Evolutionary conservation across 2,329 filamentous ascomycete species (phyloP), one percentile per base, ranked within the genome.

Genomic region (Zelopaecilomyces penicillatus): DNA sequence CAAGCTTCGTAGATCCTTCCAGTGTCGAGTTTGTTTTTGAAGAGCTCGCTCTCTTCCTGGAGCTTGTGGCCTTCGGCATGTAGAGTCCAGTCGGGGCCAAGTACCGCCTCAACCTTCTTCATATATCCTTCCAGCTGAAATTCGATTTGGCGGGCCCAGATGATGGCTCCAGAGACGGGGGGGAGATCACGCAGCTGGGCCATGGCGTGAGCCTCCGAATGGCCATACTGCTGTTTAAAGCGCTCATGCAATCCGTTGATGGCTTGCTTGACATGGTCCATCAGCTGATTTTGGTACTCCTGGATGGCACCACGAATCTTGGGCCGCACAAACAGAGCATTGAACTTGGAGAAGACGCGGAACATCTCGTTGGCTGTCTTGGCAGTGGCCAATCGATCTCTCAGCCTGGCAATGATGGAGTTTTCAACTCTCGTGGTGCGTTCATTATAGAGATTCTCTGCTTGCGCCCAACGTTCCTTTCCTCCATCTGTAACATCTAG

Each of bases 331-430:
- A 99, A 95, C 30, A 99, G 82, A 2, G 93, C 93, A 62, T 99
- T 99, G 77, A 99, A 99, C 63, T 97, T 97, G 43, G 93, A 97
- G 64, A 98, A 98, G 50, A 99, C 93, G 44, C 94, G 86, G 65
- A 99, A 99, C 93, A 98, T 99, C 67, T 98, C 94, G 61, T 95
- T 97, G 35, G 93, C 93, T 50, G 89, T 95, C 73, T 95, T 96
- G 9, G 93, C 91, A 5, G 89, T 95, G 10, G 90, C 93, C 45
- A 98, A 76, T 47, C 93, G 85, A 65, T 98, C 93, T 57, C 93
- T 80, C 30, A 98, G 74, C 43, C 89, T 80, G 31, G 93, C 89
- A 62, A 99, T 99, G 65, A 99, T 98, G 4, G 93, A 96, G 66
- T 98, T 98, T 64, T 99, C 93, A 4, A 99, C 93, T 48, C 93